Evolutionary conservation across 2,329 filamentous ascomycete species (phyloP).

Genomic region (Penicillium sp.): DNA sequence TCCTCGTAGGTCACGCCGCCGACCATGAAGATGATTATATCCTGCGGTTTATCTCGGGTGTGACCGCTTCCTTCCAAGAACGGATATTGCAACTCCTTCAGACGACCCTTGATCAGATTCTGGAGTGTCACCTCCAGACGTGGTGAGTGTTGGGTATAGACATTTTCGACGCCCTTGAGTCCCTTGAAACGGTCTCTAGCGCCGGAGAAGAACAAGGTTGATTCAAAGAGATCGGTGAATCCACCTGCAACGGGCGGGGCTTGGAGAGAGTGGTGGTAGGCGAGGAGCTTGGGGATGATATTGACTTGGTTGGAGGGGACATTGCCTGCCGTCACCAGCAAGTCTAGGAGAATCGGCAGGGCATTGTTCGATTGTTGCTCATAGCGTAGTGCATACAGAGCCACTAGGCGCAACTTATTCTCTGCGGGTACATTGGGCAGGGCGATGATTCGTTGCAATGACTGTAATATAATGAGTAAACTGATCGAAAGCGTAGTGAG

Average conservation of each 20-base stretch:
- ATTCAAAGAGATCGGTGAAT: conserved; percentile 88
- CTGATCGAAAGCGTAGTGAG: not conserved
- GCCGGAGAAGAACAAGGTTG: conserved; percentile 82
- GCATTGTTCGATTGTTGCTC: conserved; percentile 80
- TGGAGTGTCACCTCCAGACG: conserved; percentile 81
- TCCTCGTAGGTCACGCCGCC: conserved; percentile 95
- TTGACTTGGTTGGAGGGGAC: conserved; percentile 71
- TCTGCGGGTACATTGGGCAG: conserved; percentile 69
- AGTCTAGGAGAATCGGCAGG: conserved; percentile 76
- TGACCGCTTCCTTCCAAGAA: conserved; percentile 85
- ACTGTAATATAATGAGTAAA: conserved; percentile 46
- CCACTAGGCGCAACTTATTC: conserved; percentile 83
- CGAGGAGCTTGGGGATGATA: conserved; percentile 74
- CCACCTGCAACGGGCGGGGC: conserved; percentile 69
- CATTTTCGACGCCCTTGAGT: conserved; percentile 94
- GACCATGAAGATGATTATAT: conserved; percentile 90
- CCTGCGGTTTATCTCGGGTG: conserved; percentile 91
- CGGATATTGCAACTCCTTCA: conserved; percentile 83
- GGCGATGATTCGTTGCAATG: conserved; percentile 79
- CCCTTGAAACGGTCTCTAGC: conserved; percentile 87
- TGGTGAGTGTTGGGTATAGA: conserved; percentile 96
- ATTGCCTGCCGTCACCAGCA: conserved; percentile 77
- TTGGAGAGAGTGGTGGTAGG: conserved; percentile 83
- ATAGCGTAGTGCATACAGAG: conserved; percentile 92
- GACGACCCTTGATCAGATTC: conserved; percentile 83